Conservation (phyloP, 805 yeast genomes). For the Suhomyces sp. region DNA sequence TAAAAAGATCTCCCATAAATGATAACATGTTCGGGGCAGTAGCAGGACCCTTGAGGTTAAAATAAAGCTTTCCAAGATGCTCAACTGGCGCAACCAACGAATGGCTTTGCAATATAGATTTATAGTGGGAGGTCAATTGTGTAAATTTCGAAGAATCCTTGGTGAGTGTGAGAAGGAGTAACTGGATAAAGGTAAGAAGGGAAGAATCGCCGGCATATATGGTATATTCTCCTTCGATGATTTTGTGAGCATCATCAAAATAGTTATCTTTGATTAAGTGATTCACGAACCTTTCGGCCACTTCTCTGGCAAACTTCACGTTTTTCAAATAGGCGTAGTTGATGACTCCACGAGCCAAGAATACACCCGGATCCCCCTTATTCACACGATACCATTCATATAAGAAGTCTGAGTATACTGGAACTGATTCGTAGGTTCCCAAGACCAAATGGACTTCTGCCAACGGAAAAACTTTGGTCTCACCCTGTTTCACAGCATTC, state of each 20-base stretch:
- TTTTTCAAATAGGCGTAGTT: conserved; percentile 73
- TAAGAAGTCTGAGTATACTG: conserved; percentile 44
- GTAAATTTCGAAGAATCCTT: conserved; percentile 50
- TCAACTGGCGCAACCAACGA: conserved; percentile 48
- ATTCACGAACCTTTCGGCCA: conserved; percentile 24
- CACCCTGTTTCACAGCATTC: conserved; percentile 27
- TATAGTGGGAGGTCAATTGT: conserved; percentile 53
- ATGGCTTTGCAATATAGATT: conserved; percentile 28
- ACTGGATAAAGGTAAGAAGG: conserved; percentile 66
- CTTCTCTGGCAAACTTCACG: conserved; percentile 52
- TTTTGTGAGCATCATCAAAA: conserved; percentile 13
- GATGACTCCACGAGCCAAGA: conserved; percentile 59
- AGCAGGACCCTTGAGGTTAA: conserved; percentile 25
- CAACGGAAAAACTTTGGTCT: conserved; percentile 47
- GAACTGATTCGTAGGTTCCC: conserved; percentile 58
- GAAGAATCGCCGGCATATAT: conserved; percentile 41
- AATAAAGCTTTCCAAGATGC: conserved; percentile 60
- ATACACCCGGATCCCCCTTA: conserved; percentile 35
- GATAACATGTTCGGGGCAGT: conserved; percentile 40
- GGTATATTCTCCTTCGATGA: conserved; percentile 25
- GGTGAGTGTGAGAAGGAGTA: conserved; percentile 59
- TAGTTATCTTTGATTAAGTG: conserved; percentile 7
- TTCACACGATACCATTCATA: conserved; percentile 37
- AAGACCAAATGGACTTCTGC: conserved; percentile 73
- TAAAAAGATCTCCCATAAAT: conserved; percentile 62